Base-by-base conservation (phyloP, 2,329 filamentous ascomycete genomes). In the Sclerotinia minor region DNA sequence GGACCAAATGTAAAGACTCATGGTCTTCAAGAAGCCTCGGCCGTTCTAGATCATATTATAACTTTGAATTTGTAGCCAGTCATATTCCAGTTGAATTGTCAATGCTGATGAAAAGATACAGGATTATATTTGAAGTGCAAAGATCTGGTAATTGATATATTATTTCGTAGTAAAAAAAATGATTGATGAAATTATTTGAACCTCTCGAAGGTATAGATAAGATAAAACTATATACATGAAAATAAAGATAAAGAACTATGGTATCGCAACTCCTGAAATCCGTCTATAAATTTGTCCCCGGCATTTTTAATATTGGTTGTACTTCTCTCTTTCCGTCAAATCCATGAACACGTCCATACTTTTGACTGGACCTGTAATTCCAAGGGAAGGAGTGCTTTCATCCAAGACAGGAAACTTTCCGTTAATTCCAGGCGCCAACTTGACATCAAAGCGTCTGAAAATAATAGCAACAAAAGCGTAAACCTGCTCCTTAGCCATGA, bases 401-500 rank as follows among this genome's bases (percentile, higher is more conserved):
- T 64, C 60, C 19, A 64, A 29, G 11, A 64, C 29, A 5, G 60
- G 60, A 17, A 64, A 64, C n/a, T 64, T 64, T 53, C 29, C 24
- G 9, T 64, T 29, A 21, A 64, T 26, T 7, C 60, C 60, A 35
- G 26, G 47, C 32, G 60, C 60, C 47, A 64, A 8, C 29, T 50
- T 64, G 15, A 69, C 35, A 41, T 69, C 57, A 29, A 69, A 69
- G n/a, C 57, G 55, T 26, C 57, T 21, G 53, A 67, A 59, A 49
- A 58, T 29, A 8, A 69, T 47, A 15, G 54, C 67, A 61, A 69
- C 32, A n/a, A 63, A 69, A 19, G 50, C 50, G 24, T 67, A 60
- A 19, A 69, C 57, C 24, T 69, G 63, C 26, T 63, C 59, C 24
- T 67, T 57, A 17, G 67, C 67, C 41, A 69, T 59, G 26, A 67